Percentiles rank a stretch among this genome's conserved stretches.
phyloP scores from a whole-genome alignment of 129 eudicot genomes.

The Solidago caesia region DNA sequence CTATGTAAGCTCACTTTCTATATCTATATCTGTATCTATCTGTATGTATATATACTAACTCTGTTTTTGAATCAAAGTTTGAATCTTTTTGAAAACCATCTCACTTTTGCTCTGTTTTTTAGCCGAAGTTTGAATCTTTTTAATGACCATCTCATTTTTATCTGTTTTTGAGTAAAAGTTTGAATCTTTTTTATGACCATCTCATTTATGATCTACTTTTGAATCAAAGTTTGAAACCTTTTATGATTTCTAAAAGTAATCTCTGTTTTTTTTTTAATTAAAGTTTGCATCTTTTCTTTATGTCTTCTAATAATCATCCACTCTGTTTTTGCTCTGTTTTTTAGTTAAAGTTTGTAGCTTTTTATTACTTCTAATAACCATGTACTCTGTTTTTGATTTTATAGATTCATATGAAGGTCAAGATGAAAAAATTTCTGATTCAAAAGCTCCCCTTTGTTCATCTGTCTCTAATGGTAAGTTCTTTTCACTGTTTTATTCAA shows the following conservation, averaged over 20 bases:
- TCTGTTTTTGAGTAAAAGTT: background rate
- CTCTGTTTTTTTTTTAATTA: too few relatives aligned
- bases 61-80: background rate
- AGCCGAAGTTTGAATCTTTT: background rate
- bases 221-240: background rate
- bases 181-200: background rate
- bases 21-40: background rate
- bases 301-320: background rate
- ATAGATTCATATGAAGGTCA: slow-evolving; percentile 62
- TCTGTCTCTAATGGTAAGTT: slow-evolving; percentile 68
- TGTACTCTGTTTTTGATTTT: slow-evolving; percentile 25
- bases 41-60: background rate
- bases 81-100: background rate
- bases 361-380: background rate
- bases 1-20: slow-evolving; percentile 41
- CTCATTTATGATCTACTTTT: too few relatives aligned
- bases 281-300: background rate
- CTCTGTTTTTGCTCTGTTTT: too few relatives aligned
- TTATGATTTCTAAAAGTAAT: background rate
- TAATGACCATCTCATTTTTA: background rate
- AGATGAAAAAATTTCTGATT: slow-evolving; percentile 45
- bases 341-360: background rate
- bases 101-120: background rate
- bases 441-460: slow-evolving; percentile 55
- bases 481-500: background rate